Evolutionary conservation across 768 basidiomycete genomes (phyloP).

Genomic region (Boletus rubroflammeus): DNA sequence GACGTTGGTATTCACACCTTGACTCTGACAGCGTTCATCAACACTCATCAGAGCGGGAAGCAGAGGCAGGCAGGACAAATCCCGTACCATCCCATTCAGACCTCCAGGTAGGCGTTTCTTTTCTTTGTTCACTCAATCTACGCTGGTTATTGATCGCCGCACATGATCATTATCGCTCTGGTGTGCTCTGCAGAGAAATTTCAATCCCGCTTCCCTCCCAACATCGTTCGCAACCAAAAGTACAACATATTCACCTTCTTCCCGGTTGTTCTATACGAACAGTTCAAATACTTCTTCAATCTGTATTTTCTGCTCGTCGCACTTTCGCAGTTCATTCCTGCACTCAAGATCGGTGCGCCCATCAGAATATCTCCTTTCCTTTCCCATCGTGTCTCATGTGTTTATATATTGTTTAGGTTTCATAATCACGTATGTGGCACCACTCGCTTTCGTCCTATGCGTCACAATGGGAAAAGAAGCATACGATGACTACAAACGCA

Average conservation of each 20-base stretch:
- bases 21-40: conserved; percentile 21
- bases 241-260: conserved; percentile 97
- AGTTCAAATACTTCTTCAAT: conserved; percentile 99
- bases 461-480: conserved; percentile 99
- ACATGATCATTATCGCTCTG: background rate
- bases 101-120: conserved; percentile 51
- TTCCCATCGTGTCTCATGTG: background rate
- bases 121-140: background rate
- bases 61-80: conserved; percentile 54
- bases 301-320: conserved; percentile 97
- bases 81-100: conserved; percentile 73
- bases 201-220: conserved; percentile 72
- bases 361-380: background rate
- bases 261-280: conserved; percentile 95
- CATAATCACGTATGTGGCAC: conserved; percentile 93
- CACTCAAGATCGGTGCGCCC: conserved; percentile 85
- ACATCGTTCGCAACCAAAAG: conserved; percentile 96
- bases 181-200: conserved; percentile 54
- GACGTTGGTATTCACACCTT: background rate
- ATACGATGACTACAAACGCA: conserved; percentile 95
- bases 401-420: conserved; percentile 55
- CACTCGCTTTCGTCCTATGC: conserved; percentile 88
- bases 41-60: conserved; percentile 8
- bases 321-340: conserved; percentile 91
- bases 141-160: conserved; percentile 1